phyloP scores from a whole-genome alignment of 108 stramenopile species.

The Skeletonema marinoi region DNA sequence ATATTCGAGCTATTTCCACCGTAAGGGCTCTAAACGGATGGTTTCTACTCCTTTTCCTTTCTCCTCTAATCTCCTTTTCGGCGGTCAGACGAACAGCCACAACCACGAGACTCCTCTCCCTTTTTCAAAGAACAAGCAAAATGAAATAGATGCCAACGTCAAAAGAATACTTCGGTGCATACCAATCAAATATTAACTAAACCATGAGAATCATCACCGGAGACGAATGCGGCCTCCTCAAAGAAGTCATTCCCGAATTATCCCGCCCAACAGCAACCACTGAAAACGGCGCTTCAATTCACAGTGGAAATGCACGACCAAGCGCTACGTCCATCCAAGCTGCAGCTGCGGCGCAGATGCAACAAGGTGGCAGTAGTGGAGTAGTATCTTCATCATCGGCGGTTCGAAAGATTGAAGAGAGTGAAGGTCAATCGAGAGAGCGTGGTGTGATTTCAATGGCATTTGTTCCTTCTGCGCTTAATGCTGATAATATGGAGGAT shows the following conservation, averaged over 20 bases:
- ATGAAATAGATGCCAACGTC: too few species aligned
- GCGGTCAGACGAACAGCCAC: too few species aligned
- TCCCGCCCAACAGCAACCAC: constrained; percentile 33
- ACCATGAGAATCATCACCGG: constrained; percentile 85
- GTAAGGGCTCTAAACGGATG: too few species aligned
- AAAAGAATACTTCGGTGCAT: too few species aligned
- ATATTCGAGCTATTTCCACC: too few species aligned
- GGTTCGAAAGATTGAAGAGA: constrained; percentile 23
- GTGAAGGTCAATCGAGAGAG: constrained; percentile 49
- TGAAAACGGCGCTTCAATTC: background rate
- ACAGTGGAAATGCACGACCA: background rate
- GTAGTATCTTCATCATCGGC: background rate
- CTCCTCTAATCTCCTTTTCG: too few species aligned
- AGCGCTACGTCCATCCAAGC: constrained; percentile 27
- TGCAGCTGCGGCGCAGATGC: constrained; percentile 1
- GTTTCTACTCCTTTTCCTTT: too few species aligned
- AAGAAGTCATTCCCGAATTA: constrained; percentile 78
- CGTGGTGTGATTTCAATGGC: constrained; percentile 68
- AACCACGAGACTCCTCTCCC: too few species aligned
- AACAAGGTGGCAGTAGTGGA: background rate
- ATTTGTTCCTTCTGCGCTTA: constrained; percentile 12
- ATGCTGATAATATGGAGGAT: constrained; percentile 2
- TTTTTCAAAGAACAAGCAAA: too few species aligned
- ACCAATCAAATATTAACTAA: background rate
- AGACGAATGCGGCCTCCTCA: constrained; percentile 85